Conservation (phyloP, 2,329 filamentous ascomycete genomes). For the Aureobasidium mangrovei region DNA sequence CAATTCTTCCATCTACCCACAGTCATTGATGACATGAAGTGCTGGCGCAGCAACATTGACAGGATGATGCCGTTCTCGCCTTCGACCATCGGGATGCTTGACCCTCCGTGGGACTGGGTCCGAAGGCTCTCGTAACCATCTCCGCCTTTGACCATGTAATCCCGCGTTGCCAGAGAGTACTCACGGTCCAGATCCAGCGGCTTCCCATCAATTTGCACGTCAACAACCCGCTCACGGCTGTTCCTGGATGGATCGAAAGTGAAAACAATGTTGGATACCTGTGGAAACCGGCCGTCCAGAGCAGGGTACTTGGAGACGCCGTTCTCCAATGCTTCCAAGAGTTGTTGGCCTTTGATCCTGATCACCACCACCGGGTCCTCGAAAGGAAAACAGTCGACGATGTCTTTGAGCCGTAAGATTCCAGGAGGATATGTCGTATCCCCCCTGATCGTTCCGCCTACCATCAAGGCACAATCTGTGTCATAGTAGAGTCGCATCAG, state of each 20-base stretch:
- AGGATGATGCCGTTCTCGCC: constrained; percentile 85
- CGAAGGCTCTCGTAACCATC: constrained; percentile 74
- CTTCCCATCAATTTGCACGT: constrained; percentile 51
- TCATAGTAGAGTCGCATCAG: constrained; percentile 77
- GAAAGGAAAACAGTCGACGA: constrained; percentile 87
- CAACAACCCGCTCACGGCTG: constrained; percentile 54
- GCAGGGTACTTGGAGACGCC: constrained; percentile 72
- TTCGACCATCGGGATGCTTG: constrained; percentile 66
- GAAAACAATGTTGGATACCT: constrained; percentile 76
- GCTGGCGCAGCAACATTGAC: constrained; percentile 77
- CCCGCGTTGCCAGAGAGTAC: constrained; percentile 70
- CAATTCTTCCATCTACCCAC: constrained; percentile 71
- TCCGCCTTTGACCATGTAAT: constrained; percentile 83
- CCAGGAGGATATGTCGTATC: constrained; percentile 84
- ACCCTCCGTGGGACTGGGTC: constrained; percentile 66
- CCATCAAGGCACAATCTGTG: constrained; percentile 77
- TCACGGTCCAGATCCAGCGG: constrained; percentile 53
- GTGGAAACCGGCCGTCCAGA: constrained; percentile 72
- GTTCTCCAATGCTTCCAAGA: constrained; percentile 77
- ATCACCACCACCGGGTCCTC: constrained; percentile 82
- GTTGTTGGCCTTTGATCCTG: constrained; percentile 58
- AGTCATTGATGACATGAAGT: constrained; percentile 79
- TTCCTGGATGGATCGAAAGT: constrained; percentile 58
- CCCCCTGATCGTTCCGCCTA: constrained; percentile 74
- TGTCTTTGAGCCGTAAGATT: constrained; percentile 65